A percentile compares a stretch with the other conserved stretches of the same genome.
phyloP scores from a whole-genome alignment of 1,139 yeast genomes.

The Blastobotrys arbuscula region DNA sequence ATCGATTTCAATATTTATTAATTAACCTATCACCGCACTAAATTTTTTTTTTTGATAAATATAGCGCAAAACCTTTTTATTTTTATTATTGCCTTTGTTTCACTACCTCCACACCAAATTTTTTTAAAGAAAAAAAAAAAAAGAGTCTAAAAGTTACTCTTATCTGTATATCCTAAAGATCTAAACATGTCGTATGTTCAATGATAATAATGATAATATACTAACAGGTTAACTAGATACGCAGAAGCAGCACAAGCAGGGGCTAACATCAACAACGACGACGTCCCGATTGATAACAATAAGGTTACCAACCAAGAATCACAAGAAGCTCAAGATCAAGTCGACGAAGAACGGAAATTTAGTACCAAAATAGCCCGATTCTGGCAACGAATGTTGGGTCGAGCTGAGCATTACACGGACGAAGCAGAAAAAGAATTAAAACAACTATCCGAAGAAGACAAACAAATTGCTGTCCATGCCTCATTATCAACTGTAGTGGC shows the following conservation, averaged over 20 bases:
- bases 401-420: slow-evolving; percentile 2
- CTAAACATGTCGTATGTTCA: too few species aligned
- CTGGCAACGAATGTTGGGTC: background rate
- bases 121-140: too few species aligned
- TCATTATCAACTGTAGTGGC: slow-evolving; percentile 40
- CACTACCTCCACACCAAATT: too few species aligned
- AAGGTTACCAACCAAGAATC: slow-evolving; percentile 12
- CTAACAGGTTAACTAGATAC: slow-evolving; percentile 8
- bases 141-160: too few species aligned
- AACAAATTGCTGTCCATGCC: slow-evolving; percentile 39
- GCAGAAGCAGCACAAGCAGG: slow-evolving; percentile 16
- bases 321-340: slow-evolving; percentile 8
- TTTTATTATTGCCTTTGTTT: too few species aligned
- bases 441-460: slow-evolving; percentile 43
- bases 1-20: too few species aligned
- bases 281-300: slow-evolving; percentile 12
- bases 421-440: background rate
- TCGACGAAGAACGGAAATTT: slow-evolving; percentile 2
- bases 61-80: too few species aligned
- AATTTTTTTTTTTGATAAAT: too few species aligned
- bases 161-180: too few species aligned
- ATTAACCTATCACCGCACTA: too few species aligned
- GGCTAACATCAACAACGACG: slow-evolving; percentile 5
- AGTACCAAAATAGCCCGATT: slow-evolving; percentile 3
- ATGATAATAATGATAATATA: slow-evolving; percentile 12